Conservation (phyloP, 2,329 filamentous ascomycete genomes). For the Alternaria dauci region DNA sequence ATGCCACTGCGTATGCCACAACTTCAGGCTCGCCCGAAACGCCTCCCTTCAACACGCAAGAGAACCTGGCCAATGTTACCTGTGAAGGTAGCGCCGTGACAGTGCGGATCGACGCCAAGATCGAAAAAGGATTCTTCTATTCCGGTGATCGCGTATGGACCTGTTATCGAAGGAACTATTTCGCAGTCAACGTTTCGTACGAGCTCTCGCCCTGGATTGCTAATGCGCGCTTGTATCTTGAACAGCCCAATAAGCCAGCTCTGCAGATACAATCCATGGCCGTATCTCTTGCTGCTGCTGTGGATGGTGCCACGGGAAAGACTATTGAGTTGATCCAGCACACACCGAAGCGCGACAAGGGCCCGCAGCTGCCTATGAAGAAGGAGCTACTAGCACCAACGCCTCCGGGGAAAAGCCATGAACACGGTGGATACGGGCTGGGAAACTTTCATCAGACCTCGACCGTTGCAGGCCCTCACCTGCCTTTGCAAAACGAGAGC, state of each 20-base stretch:
- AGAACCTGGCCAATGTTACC: constrained; percentile 67
- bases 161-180: constrained; percentile 91
- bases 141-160: constrained; percentile 83
- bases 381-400: constrained; percentile 75
- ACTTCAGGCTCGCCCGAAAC: constrained; percentile 38
- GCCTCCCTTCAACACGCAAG: constrained; percentile 57
- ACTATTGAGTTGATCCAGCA: constrained; percentile 86
- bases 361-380: constrained; percentile 76
- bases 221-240: constrained; percentile 66
- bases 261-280: constrained; percentile 76
- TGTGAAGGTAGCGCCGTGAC: constrained; percentile 69
- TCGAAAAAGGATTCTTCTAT: constrained; percentile 89
- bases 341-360: constrained; percentile 90
- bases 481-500: constrained; percentile 53
- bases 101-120: constrained; percentile 78
- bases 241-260: constrained; percentile 54
- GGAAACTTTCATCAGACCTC: constrained; percentile 49
- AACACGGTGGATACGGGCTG: constrained; percentile 52
- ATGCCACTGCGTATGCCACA: constrained; percentile 27
- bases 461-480: constrained; percentile 48
- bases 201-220: constrained; percentile 69
- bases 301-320: constrained; percentile 78
- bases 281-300: constrained; percentile 84
- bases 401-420: constrained; percentile 60
- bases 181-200: constrained; percentile 83